Percentiles rank a stretch among this genome's conserved stretches.
phyloP scores from a whole-genome alignment of 1,139 yeast genomes.

The Scheffersomyces illinoinensis region DNA sequence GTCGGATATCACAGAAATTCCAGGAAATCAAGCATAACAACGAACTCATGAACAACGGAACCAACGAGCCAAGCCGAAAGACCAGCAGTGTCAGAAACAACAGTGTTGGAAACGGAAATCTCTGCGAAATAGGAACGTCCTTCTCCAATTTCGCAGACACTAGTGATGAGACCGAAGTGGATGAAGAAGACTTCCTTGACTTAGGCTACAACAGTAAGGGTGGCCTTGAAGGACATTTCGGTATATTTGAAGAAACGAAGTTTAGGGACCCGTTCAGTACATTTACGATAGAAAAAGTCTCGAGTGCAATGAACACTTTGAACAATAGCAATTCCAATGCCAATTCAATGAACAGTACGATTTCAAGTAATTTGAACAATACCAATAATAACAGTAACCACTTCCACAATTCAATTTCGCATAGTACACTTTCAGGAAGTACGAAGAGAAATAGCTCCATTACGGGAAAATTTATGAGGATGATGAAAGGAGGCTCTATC shows the following conservation, averaged over 20 bases:
- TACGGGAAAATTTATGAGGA: constrained; percentile 11
- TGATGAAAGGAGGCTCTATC: constrained; percentile 4
- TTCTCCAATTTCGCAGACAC: constrained; percentile 1
- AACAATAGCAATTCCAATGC: constrained; percentile 12
- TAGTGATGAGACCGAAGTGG: constrained; percentile 1
- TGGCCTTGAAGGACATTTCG: not conserved
- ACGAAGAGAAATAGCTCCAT: constrained; percentile 15
- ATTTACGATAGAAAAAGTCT: not conserved
- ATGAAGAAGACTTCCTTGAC: not conserved
- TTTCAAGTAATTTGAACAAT: not conserved
- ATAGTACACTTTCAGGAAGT: constrained; percentile 2
- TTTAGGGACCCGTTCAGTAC: not conserved
- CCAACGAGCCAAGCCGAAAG: not conserved
- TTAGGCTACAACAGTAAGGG: not conserved
- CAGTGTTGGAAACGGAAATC: not conserved
- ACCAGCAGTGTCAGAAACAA: not conserved
- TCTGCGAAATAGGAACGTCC: not conserved
- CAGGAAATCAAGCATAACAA: constrained; percentile 8
- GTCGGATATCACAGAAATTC: constrained; percentile 7
- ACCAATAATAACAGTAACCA: not conserved
- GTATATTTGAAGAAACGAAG: not conserved
- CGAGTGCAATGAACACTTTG: constrained; percentile 12
- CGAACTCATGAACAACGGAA: constrained; percentile 3
- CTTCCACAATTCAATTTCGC: constrained; percentile 1
- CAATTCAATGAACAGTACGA: constrained; percentile 2